phyloP scores from a whole-genome alignment of 441 rosid genomes.

The Eutrema salsugineum region DNA sequence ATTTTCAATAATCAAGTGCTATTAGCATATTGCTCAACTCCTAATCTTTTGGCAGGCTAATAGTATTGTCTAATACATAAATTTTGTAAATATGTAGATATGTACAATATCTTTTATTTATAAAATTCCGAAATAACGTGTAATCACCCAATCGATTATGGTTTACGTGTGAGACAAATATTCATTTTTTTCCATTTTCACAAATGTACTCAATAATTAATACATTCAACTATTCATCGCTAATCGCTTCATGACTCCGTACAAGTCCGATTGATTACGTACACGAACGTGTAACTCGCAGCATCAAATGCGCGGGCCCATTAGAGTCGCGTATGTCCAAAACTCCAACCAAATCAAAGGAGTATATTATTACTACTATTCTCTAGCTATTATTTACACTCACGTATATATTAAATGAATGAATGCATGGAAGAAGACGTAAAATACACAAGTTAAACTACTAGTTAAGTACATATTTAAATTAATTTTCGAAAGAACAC shows the following conservation, averaged over 20 bases:
- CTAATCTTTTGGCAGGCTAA: no score
- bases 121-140: background rate
- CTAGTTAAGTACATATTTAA: background rate
- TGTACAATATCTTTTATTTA: no score
- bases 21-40: no score
- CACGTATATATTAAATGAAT: background rate
- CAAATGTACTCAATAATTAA: background rate
- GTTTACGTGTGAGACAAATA: background rate
- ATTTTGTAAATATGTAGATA: no score
- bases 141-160: background rate
- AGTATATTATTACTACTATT: background rate
- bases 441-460: background rate
- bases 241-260: background rate
- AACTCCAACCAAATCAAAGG: background rate
- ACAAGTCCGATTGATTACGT: background rate
- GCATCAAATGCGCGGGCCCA: background rate
- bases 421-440: background rate
- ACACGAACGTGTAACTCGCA: slow-evolving; percentile 1
- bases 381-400: no score
- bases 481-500: background rate
- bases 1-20: no score
- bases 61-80: no score
- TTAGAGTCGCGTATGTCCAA: background rate
- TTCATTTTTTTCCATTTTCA: background rate
- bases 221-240: background rate